Percentiles rank a stretch among this genome's conserved stretches.
phyloP scores from a whole-genome alignment of 2,329 filamentous ascomycete genomes.

The Penicillium sp. region DNA sequence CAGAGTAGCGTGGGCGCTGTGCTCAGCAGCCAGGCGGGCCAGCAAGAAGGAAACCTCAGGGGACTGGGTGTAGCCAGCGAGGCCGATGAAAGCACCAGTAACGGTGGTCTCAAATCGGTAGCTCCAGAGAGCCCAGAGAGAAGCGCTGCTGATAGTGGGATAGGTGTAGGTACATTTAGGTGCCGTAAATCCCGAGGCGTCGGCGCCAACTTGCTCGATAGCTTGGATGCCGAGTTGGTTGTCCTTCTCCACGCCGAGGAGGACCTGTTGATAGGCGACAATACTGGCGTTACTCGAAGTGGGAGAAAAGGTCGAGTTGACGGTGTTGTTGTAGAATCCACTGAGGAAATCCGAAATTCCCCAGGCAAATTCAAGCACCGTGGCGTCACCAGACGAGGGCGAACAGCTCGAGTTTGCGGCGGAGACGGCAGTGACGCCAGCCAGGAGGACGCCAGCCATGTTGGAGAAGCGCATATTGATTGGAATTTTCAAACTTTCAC shows the following conservation, averaged over 20 bases:
- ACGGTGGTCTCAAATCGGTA: not conserved
- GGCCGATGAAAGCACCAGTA: conserved; percentile 27
- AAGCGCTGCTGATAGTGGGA: not conserved
- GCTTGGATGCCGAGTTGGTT: not conserved
- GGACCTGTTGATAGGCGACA: not conserved
- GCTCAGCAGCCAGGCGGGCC: conserved; percentile 29
- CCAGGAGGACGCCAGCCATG: no score
- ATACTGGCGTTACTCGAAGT: not conserved
- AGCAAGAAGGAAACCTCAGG: conserved; percentile 33
- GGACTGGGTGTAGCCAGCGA: conserved; percentile 28
- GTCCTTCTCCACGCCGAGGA: not conserved
- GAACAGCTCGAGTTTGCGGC: not conserved
- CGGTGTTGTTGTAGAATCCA: not conserved
- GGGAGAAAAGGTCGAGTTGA: not conserved
- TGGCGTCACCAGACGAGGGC: not conserved
- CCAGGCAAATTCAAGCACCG: not conserved
- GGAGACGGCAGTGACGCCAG: not conserved
- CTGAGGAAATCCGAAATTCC: not conserved
- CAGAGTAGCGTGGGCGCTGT: conserved; percentile 23
- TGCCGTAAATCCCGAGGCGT: not conserved
- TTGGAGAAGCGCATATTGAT: no score
- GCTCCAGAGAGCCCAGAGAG: not conserved
- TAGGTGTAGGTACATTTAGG: not conserved
- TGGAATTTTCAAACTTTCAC: no score
- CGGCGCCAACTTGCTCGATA: not conserved